These are phyloP conservation scores for Orobanche coerulescens DNA, from an alignment of 257 asterid species.

Conservation along the genomic window DNA sequence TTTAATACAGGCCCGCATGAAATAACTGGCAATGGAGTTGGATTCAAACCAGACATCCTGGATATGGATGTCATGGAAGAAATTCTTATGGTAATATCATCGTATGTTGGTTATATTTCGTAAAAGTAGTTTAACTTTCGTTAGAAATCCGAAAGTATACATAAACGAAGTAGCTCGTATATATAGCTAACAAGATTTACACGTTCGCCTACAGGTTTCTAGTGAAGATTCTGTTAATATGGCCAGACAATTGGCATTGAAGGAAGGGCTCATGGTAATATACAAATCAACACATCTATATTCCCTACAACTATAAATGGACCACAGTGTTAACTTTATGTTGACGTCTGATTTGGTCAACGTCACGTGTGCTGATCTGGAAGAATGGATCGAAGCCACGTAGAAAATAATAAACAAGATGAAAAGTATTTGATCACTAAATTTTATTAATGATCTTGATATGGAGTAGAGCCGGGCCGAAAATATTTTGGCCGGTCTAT, in stretches of 20 bases:
- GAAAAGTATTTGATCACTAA: too few species aligned
- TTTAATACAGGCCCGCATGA: slow-evolving; percentile 72
- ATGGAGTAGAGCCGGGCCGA: too few species aligned
- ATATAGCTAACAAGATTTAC: neutral
- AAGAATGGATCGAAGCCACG: too few species aligned
- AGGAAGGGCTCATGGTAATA: slow-evolving; percentile 87
- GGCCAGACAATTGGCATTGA: slow-evolving; percentile 87
- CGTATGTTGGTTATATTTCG: neutral
- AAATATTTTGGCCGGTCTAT: too few species aligned
- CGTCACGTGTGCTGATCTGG: too few species aligned
- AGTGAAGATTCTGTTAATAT: slow-evolving; percentile 85
- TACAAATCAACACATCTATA: neutral
- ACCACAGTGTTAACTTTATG: too few species aligned
- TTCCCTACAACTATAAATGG: too few species aligned
- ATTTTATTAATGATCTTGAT: too few species aligned
- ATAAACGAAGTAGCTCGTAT: neutral
- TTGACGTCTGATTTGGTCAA: too few species aligned
- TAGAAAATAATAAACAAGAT: too few species aligned
- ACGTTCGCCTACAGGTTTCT: slow-evolving; percentile 58
- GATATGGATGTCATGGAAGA: slow-evolving; percentile 98
- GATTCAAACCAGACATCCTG: slow-evolving; percentile 91
- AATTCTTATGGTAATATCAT: slow-evolving; percentile 69
- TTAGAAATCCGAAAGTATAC: neutral
- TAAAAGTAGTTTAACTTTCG: neutral
- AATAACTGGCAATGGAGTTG: slow-evolving; percentile 99